Evolutionary conservation across 2,329 filamentous ascomycete genomes (phyloP).

Genomic region (Colletotrichum costaricense): DNA sequence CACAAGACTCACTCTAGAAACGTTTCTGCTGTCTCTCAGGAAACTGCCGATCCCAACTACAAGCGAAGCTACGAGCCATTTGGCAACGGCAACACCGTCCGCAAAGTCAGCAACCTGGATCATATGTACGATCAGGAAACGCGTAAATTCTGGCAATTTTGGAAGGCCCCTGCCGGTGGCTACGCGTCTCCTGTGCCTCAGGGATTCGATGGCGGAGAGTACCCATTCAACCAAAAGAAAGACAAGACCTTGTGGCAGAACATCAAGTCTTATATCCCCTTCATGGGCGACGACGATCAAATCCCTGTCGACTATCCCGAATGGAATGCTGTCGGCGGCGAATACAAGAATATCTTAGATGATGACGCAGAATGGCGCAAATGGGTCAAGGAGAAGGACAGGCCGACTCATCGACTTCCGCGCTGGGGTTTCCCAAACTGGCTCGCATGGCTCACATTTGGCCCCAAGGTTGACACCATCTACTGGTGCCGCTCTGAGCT

Average conservation of each 20-base stretch:
- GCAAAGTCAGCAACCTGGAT: conserved; percentile 60
- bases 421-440: conserved; percentile 68
- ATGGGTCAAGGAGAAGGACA: conserved; percentile 83
- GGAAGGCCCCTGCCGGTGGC: conserved; percentile 71
- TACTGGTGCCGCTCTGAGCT: conserved; percentile 90
- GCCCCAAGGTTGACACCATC: conserved; percentile 96
- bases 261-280: conserved; percentile 62
- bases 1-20: conserved; percentile 50
- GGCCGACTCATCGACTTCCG: conserved; percentile 85
- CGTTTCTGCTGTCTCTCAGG: conserved; percentile 51
- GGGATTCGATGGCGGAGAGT: conserved; percentile 58
- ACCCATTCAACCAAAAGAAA: conserved; percentile 49
- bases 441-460: conserved; percentile 80
- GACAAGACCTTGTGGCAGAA: conserved; percentile 63
- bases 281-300: conserved; percentile 54
- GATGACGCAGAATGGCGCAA: conserved; percentile 80
- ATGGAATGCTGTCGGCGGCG: conserved; percentile 68
- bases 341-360: conserved; percentile 60
- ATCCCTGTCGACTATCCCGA: conserved; percentile 67
- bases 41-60: conserved; percentile 47
- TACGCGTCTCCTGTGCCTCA: conserved; percentile 73
- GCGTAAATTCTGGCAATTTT: conserved; percentile 70
- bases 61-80: conserved; percentile 46
- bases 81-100: conserved; percentile 61
- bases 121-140: conserved; percentile 60